Evolutionary conservation across 164 flowering plant genomes (phyloP).

Genomic region (Umbilicus rupestris): DNA sequence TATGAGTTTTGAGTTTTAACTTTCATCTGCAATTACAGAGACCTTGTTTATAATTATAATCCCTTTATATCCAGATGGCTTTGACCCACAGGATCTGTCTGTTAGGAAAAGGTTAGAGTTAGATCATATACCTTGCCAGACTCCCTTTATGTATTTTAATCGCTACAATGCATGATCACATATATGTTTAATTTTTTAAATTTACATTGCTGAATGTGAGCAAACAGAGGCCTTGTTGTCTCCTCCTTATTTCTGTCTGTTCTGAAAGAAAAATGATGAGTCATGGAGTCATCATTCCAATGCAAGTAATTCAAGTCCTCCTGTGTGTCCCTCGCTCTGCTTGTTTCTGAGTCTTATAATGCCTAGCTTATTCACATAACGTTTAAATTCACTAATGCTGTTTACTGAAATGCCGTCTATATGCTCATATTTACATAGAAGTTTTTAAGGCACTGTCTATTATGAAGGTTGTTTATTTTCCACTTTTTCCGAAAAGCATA

Average conservation of each 20-base stretch:
- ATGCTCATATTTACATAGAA: too few species aligned
- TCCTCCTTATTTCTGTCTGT: background rate
- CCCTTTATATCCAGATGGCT: conserved; percentile 15
- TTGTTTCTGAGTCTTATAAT: too few species aligned
- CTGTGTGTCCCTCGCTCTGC: too few species aligned
- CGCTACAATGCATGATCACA: background rate
- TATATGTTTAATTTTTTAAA: background rate
- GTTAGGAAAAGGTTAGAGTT: conserved; percentile 25
- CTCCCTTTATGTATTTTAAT: conserved; percentile 4
- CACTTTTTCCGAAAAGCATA: too few species aligned
- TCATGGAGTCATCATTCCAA: too few species aligned
- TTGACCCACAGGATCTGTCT: conserved; percentile 45
- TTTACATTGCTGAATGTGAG: background rate
- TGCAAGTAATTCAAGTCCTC: too few species aligned
- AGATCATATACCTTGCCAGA: conserved; percentile 21
- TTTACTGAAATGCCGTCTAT: too few species aligned
- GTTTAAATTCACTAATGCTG: too few species aligned
- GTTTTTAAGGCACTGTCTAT: too few species aligned
- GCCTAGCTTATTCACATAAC: too few species aligned
- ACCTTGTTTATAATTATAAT: conserved; percentile 10
- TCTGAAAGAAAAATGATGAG: too few species aligned
- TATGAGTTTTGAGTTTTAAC: conserved; percentile 12
- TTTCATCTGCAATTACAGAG: conserved; percentile 30
- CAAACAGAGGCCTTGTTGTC: background rate
- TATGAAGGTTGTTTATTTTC: too few species aligned